These are phyloP conservation scores for Agaricus blazei DNA, from an alignment of 768 basidiomycete genomes.

Conservation along the genomic window DNA sequence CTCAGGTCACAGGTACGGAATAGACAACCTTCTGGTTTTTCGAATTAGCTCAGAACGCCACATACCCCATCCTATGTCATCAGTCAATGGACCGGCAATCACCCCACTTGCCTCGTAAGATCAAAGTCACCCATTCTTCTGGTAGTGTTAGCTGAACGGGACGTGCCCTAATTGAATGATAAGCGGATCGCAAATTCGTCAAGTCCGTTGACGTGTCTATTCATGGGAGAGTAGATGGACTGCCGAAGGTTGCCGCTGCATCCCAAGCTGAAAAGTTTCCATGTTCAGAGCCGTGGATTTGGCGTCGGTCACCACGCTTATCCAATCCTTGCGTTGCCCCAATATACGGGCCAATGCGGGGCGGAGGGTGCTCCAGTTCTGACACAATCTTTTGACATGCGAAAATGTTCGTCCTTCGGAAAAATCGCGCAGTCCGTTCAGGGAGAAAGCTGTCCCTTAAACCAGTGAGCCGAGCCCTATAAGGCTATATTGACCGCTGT, in stretches of 20 bases:
- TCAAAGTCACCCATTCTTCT: neutral
- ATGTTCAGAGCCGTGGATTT: conserved; percentile 6
- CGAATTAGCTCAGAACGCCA: conserved; percentile 4
- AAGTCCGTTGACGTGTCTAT: neutral
- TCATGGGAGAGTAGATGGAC: neutral
- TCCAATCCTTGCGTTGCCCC: neutral
- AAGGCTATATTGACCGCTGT: neutral
- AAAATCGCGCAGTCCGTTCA: neutral
- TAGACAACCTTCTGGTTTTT: neutral
- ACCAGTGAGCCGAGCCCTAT: neutral
- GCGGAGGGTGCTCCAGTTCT: neutral
- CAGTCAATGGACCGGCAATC: conserved; percentile 8
- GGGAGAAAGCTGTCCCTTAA: neutral
- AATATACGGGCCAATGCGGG: neutral
- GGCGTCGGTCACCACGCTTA: neutral
- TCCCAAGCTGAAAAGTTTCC: neutral
- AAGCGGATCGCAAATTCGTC: neutral
- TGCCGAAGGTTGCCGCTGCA: no score
- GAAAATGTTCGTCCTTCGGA: neutral
- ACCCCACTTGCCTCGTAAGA: conserved; percentile 11
- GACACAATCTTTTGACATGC: conserved; percentile 5
- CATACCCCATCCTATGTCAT: conserved; percentile 4
- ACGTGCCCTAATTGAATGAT: neutral
- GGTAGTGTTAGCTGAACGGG: neutral
- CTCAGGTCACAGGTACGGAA: neutral